Conservation (phyloP, 805 yeast species). For the Yarrowia osloensis region DNA sequence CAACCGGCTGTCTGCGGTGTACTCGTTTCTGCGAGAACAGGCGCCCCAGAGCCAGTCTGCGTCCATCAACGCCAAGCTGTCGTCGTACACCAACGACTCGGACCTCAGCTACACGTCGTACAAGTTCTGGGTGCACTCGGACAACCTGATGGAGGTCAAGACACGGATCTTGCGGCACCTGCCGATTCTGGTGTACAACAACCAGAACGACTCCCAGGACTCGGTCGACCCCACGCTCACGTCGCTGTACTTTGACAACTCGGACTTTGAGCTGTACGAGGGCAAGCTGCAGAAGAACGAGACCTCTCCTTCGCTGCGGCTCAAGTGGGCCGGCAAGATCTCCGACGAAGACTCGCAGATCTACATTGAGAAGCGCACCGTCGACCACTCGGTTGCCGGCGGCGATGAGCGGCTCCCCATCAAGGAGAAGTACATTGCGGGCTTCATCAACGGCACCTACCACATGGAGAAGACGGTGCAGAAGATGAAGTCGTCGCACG, state of each 20-base stretch:
- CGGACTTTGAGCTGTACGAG: slow-evolving; percentile 80
- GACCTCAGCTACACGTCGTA: slow-evolving; percentile 53
- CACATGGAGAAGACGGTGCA: slow-evolving; percentile 54
- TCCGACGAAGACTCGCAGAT: slow-evolving; percentile 70
- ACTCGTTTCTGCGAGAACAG: slow-evolving; percentile 79
- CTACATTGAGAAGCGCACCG: slow-evolving; percentile 74
- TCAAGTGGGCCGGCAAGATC: slow-evolving; percentile 89
- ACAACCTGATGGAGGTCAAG: slow-evolving; percentile 93
- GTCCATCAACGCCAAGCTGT: slow-evolving; percentile 43
- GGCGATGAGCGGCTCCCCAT: slow-evolving; percentile 57
- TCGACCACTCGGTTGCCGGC: slow-evolving; percentile 48
- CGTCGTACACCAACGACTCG: slow-evolving; percentile 42
- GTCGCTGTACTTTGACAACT: slow-evolving; percentile 84
- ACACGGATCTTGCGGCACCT: slow-evolving; percentile 91
- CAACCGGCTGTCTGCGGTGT: slow-evolving; percentile 73
- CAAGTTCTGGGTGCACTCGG: slow-evolving; percentile 97
- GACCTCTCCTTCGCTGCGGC: slow-evolving; percentile 72
- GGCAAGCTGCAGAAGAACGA: slow-evolving; percentile 72
- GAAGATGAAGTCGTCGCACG: slow-evolving; percentile 65
- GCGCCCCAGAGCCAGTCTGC: slow-evolving; percentile 46
- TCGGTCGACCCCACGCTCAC: slow-evolving; percentile 77
- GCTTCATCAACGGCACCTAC: slow-evolving; percentile 60
- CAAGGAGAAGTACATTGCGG: slow-evolving; percentile 80
- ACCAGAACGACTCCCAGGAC: slow-evolving; percentile 48
- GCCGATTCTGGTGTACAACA: slow-evolving; percentile 81